Base-by-base conservation (phyloP, 1,139 yeast species). In the Yamadazyma triangularis region DNA sequence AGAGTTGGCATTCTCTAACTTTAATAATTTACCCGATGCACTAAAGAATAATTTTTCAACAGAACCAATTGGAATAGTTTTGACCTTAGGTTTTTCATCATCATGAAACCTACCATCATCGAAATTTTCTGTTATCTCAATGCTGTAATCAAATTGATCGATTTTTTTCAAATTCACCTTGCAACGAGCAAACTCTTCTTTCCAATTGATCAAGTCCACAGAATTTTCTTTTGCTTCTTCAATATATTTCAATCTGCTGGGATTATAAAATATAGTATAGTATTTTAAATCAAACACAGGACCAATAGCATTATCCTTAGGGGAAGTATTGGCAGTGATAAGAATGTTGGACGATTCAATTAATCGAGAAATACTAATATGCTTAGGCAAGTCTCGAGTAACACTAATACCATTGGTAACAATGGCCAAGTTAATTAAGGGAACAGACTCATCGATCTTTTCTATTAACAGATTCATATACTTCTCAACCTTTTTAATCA, bases 61-160 rank as follows among this genome's bases (percentile, higher is more conserved):
- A 2, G 60, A 50, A 8, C 60, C 49, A 3, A 80, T 54, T 27
- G 72, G 66, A 20, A 72, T 50, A 3, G 47, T 39, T 14, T 58
- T 50, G 1, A 44, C 41, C 11, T 56, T 57, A 0, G 73, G 67
- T 3, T 50, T 55, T 12, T 61, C 71, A 6, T 70, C 75, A 8
- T 79, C 83, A 46, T 85, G 95, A 47, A 81, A 85, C 35, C 94
- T 58, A 0, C 76, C 87, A 53, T 85, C 95, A 46, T 82, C 68
- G 36, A 80, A 76, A 45, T 73, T 73, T 46, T 85, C 93, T 2
- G 51, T 53, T 2, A 85, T 60, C 8, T 50, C 55, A 23, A 85
- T 45, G 8, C 51, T 51, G 48, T 81, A 83, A 23, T 27, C 29
- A 15, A 40, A 39, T 3, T 47, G 43, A 18, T 19, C 77, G 54